Evolutionary conservation across 2,329 filamentous ascomycete genomes (phyloP).

Genomic region (Fusarium musae): DNA sequence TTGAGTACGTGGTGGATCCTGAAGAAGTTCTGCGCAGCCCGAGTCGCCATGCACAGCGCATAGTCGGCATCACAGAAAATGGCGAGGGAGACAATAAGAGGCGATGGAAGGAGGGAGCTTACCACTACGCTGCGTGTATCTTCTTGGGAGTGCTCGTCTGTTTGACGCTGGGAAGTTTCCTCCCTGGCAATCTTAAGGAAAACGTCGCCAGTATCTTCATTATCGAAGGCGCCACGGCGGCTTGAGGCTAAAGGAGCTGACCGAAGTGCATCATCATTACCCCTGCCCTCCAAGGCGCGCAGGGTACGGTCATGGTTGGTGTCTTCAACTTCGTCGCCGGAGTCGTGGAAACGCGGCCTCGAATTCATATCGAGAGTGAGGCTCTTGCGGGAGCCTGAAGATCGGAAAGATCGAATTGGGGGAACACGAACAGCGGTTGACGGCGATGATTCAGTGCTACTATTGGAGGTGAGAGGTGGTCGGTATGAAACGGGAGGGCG

Average conservation of each 20-base stretch:
- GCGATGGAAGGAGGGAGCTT: slow-evolving; percentile 49
- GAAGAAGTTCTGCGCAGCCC: neutral
- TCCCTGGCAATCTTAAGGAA: slow-evolving; percentile 69
- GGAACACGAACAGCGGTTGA: slow-evolving; percentile 57
- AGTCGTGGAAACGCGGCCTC: slow-evolving; percentile 56
- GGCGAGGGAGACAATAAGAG: neutral
- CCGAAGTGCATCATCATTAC: slow-evolving; percentile 45
- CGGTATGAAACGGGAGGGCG: slow-evolving; percentile 64
- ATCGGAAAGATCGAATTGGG: slow-evolving; percentile 67
- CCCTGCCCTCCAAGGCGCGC: slow-evolving; percentile 61
- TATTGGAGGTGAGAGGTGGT: slow-evolving; percentile 48
- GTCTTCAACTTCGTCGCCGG: slow-evolving; percentile 56
- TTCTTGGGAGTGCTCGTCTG: slow-evolving; percentile 49
- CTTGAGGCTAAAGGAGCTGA: slow-evolving; percentile 56
- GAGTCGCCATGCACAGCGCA: neutral
- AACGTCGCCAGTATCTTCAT: slow-evolving; percentile 67
- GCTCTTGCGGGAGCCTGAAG: slow-evolving; percentile 67
- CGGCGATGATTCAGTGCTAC: slow-evolving; percentile 47
- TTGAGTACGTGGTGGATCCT: neutral
- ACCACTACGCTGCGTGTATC: slow-evolving; percentile 57
- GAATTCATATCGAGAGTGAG: slow-evolving; percentile 64
- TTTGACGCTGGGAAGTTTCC: slow-evolving; percentile 55
- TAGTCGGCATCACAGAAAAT: neutral
- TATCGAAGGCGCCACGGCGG: slow-evolving; percentile 49
- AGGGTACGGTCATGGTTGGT: slow-evolving; percentile 61